Base-by-base conservation (phyloP, 164 flowering plant genomes). In the Macadamia integrifolia region DNA sequence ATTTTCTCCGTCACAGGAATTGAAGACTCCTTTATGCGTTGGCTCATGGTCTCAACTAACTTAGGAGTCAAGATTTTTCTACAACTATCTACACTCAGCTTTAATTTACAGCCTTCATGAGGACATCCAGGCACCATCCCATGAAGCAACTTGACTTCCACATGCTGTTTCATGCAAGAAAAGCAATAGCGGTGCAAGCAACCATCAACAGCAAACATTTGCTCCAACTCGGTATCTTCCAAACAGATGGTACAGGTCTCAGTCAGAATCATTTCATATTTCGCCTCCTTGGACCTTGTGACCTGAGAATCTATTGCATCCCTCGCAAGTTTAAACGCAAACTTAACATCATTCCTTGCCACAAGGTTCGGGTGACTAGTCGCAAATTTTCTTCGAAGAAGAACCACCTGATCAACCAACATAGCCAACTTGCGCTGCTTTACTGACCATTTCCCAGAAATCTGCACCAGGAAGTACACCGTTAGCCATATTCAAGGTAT, bases 111-210 rank as follows among this genome's bases (percentile, higher is more conserved):
- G 23, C 73, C 79, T 59, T 86, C 91, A 72, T 89, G 90, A 48
- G 94, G 97, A 66, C 97, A 89, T 58, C 58, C 76, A 43, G 93
- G 89, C 65, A 79, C 13, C 68, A 72, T 66, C 6, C 90, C 98
- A 71, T 82, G 76, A 70, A 82, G 93, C 75, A 93, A 60, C 72
- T 90, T 86, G 30, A 80, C 93, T 73, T 93, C 96, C 42, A 87
- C 87, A 75, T 93, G 91, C 70, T 87, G 85, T 71, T 75, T 88
- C 96, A 91, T 91, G 64, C 97, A 93, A 72, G 91, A 82, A 68
- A 79, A 75, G 73, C 98, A 93, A 74, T 76, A 93, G 12, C 84
- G 76, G 71, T 93, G 98, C 70, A 60, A 49, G 66, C 98, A 93
- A 58, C 67, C 79, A 75, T 87, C 87, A 66, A 91, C 78, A 18